Percentiles rank a stretch among this genome's conserved stretches.
Evolutionary conservation across 495 filamentous ascomycete species (phyloP).

Genomic region (Penicillium ucsense): DNA sequence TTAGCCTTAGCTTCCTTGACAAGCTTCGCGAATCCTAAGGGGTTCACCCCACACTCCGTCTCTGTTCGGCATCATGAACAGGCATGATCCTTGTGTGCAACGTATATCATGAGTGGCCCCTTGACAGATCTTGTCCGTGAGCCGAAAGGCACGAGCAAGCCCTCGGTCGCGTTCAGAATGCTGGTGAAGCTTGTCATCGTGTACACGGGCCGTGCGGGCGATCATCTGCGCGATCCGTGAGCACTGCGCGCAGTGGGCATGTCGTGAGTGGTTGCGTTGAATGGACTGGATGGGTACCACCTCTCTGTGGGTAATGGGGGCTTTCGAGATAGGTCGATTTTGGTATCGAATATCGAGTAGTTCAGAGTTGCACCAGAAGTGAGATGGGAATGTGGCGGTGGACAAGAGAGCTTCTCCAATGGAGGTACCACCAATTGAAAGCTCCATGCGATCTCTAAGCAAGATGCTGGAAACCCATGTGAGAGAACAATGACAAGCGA

Average conservation of each 20-base stretch:
- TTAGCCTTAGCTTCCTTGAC: slow-evolving; percentile 12
- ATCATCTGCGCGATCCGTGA: background rate
- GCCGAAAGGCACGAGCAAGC: slow-evolving; percentile 8
- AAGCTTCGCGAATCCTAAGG: slow-evolving; percentile 20
- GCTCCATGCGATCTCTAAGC: too few relatives aligned
- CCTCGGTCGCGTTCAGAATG: slow-evolving; percentile 4
- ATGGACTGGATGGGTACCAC: too few relatives aligned
- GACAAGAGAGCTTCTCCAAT: too few relatives aligned
- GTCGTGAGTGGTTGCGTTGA: too few relatives aligned
- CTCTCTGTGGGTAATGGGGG: background rate
- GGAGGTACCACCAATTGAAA: too few relatives aligned
- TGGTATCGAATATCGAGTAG: too few relatives aligned
- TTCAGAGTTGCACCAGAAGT: too few relatives aligned
- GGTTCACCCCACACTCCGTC: slow-evolving; percentile 13
- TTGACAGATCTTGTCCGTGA: slow-evolving; percentile 5
- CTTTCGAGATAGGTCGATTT: background rate
- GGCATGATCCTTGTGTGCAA: slow-evolving; percentile 14
- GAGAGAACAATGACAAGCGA: too few relatives aligned
- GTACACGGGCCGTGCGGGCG: slow-evolving; percentile 1
- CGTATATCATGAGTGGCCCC: slow-evolving; percentile 5
- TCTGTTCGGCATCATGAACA: slow-evolving; percentile 3
- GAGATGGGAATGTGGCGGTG: too few relatives aligned
- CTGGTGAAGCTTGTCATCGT: slow-evolving; percentile 16
- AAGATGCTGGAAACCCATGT: too few relatives aligned
- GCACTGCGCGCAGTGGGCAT: background rate